These are phyloP conservation scores for Beauveria rudraprayagi DNA, from an alignment of 2,329 filamentous ascomycete species.

Conservation along the genomic window DNA sequence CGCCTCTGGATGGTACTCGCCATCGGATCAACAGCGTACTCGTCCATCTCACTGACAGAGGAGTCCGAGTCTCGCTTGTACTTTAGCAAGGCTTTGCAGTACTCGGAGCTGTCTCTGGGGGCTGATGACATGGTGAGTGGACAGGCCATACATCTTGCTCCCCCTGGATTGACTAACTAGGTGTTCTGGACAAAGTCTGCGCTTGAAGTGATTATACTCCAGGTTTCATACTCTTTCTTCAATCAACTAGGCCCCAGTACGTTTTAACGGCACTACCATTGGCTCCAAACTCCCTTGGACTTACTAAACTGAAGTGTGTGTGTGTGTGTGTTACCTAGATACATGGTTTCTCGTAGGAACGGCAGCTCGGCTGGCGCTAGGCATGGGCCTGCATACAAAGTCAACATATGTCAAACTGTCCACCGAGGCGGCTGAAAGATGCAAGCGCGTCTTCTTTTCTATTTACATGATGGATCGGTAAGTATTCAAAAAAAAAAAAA, in stretches of 20 bases:
- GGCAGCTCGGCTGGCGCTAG: conserved; percentile 34
- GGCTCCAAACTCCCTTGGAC: no score
- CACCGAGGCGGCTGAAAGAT: conserved; percentile 24
- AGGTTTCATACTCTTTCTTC: conserved; percentile 41
- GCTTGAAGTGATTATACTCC: conserved; percentile 35
- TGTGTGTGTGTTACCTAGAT: conserved; percentile 20
- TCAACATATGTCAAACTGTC: conserved; percentile 27
- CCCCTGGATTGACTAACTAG: no score
- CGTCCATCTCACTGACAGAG: conserved; percentile 33
- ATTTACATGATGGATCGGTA: conserved; percentile 42
- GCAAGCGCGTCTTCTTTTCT: conserved; percentile 37
- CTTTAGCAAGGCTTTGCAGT: conserved; percentile 35
- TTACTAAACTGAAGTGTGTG: no score
- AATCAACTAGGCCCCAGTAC: conserved; percentile 38
- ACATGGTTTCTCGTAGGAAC: conserved; percentile 39
- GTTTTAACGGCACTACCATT: conserved; percentile 15
- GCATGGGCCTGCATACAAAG: conserved; percentile 33
- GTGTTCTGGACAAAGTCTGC: conserved; percentile 23
- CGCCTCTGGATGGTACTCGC: conserved; percentile 42
- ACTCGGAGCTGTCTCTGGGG: conserved; percentile 30
- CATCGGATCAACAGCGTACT: conserved; percentile 37
- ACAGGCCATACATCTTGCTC: no score
- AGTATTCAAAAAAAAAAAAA: neutral
- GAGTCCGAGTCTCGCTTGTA: conserved; percentile 34
- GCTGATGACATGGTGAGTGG: conserved; percentile 30